Base-by-base conservation (phyloP, 257 asterid genomes). In the Ophiorrhiza pumila region DNA sequence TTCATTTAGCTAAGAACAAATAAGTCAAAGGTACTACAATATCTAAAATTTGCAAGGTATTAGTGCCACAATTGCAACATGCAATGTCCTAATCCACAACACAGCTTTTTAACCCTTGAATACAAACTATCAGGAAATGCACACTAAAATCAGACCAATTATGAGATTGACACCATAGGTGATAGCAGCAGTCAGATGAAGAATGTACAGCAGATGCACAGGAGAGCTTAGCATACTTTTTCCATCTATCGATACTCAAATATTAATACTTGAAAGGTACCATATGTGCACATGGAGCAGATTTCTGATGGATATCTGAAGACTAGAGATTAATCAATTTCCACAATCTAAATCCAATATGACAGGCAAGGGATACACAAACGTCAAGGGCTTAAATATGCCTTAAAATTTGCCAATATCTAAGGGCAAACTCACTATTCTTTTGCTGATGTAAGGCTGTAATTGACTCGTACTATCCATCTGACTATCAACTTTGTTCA, bases 391-490 rank as follows among this genome's bases (percentile, higher is more conserved):
- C 25, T 34, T 12, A 35, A 39, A 31, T 69, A 59, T 13, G 25
- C 65, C 42, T 29, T 50, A 18, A 46, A 25, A 41, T 25, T 27
- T 47, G 12, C 4, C 42, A 31, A 15, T 14, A 15, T 60, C 12
- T 32, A 22, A 43, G 18, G 59, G 68, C 35, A 57, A 57, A n/a
- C 76, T 87, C 76, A 91, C 98, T 97, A 80, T 87, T 86, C 92
- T 87, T 83, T 93, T 93, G 88, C 96, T 86, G 88, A 89, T 71
- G 72, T 93, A 91, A 85, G 98, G 98, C 79, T 91, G 96, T 67
- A 93, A 72, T 11, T 81, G 86, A 71, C 82, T 46, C 52, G 65
- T 68, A 53, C 27, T 74, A 81, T 85, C 87, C 14, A 84, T 13
- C 63, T 83, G 83, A 76, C 74, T 73, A 69, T 84, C 90, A 68